Evolutionary conservation across 2,329 filamentous ascomycete species (phyloP), one percentile per base, ranked within the genome.

Genomic region (Thielaviopsis ethacetica): DNA sequence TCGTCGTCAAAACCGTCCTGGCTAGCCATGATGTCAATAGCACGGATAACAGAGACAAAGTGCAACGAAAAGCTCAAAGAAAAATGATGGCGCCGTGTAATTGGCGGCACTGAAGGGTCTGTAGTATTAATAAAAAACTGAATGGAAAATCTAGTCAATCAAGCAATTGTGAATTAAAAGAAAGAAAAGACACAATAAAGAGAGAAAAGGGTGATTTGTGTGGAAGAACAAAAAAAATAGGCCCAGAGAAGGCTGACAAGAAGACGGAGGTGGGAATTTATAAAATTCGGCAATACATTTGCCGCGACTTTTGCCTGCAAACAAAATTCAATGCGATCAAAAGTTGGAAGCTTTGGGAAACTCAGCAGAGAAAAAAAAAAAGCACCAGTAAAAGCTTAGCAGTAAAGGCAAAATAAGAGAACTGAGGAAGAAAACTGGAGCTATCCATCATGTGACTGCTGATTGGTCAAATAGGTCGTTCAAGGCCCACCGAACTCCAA

Each of bases 1-100:
- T 95, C 90, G 68, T 95, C 91, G 66, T 95, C 90, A 65, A 89
- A 84, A 65, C 88, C 87, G 68, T 91, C 87, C 57, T 80, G 76
- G 67, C 93, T 88, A 54, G 87, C 82, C 88, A 91, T 93, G 66
- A 34, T 22, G 41, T 54, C 21, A 47, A 55, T 51, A 19, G 26
- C 24, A 55, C 27, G 24, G 21, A 21, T n/a, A 13, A 17, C 9
- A 30, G n/a, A 27, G 47, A 22, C 49, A 50, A 26, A 26, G 10
- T 27, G n/a, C 24, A 34, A 26, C n/a, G 15, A 7, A 13, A 47
- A 44, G 19, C 24, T 50, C 17, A 53, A 49, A 22, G 27, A 47
- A 22, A 22, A 41, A 44, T 34, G 30, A 24, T 30, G 52, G 34
- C 34, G 5, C 21, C 38, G 51, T 51, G 9, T 12, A 30, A 9